Evolutionary conservation across 2,329 filamentous ascomycete species (phyloP).

Genomic region (Ophiostoma ulmi): DNA sequence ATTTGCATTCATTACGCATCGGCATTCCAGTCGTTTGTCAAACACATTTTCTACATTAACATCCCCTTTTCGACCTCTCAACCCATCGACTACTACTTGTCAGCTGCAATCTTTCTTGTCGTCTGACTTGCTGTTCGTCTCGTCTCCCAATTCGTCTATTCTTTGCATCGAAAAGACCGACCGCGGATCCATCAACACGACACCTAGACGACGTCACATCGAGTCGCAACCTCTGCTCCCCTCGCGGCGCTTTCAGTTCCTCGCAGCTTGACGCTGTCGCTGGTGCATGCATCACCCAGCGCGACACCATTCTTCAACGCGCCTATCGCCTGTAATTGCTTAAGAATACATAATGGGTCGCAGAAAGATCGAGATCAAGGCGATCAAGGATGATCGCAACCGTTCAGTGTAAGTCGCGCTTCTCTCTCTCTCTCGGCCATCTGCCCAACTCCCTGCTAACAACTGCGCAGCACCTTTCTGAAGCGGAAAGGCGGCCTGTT

Average conservation of each 20-base stretch:
- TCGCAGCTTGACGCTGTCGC: conserved; percentile 10
- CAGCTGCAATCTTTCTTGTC: background rate
- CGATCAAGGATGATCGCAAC: conserved; percentile 97
- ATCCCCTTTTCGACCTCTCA: background rate
- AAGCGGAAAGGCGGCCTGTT: conserved; percentile 98
- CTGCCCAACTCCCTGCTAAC: background rate
- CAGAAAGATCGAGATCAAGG: conserved; percentile 99
- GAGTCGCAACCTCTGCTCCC: background rate
- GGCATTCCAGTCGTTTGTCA: conserved; percentile 12
- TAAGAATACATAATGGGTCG: conserved; percentile 70
- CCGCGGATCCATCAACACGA: background rate
- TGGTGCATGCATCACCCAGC: background rate
- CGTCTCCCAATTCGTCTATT: background rate
- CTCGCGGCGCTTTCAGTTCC: background rate
- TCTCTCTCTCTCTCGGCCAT: background rate
- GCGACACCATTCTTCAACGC: background rate
- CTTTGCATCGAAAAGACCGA: background rate
- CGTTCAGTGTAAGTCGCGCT: conserved; percentile 75
- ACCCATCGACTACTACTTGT: background rate
- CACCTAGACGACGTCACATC: background rate
- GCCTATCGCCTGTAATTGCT: background rate
- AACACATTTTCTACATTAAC: conserved; percentile 11
- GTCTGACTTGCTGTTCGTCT: background rate
- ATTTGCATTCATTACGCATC: background rate
- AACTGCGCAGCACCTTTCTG: conserved; percentile 74